Conservation (phyloP, 352 stramenopile genomes). For the Thalassiosira pacifica region DNA sequence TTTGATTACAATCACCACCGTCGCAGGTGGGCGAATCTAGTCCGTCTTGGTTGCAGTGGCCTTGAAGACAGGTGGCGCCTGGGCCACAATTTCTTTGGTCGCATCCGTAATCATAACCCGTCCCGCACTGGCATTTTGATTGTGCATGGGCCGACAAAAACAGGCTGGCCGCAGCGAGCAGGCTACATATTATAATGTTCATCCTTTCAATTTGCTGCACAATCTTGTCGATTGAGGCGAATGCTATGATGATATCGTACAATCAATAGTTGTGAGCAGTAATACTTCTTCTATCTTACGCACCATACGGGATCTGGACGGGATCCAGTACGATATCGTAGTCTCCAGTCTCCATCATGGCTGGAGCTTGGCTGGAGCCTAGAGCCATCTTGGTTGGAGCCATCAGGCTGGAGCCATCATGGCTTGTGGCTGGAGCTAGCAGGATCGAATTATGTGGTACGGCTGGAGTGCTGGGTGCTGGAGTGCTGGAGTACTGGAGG, state of each 20-base stretch:
- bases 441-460: no score
- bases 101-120: slow-evolving; percentile 2
- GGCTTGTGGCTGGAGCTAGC: no score
- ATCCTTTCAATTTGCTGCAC: neutral
- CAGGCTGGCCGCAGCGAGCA: neutral
- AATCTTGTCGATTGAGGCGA: neutral
- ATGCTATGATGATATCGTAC: neutral
- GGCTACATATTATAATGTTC: neutral
- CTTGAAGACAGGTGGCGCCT: neutral
- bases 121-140: neutral
- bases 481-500: no score
- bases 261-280: neutral
- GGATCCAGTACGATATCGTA: no score
- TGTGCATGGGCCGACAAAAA: neutral
- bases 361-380: no score
- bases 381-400: no score
- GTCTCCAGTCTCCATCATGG: no score
- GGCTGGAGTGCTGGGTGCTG: no score
- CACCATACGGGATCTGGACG: no score
- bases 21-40: neutral
- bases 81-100: neutral
- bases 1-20: neutral
- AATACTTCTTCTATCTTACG: no score
- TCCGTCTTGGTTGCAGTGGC: slow-evolving; percentile 1
- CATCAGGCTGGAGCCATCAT: no score